Evolutionary conservation across 148 eudicot genomes (phyloP).

Genomic region (Pharnaceum exiguum): DNA sequence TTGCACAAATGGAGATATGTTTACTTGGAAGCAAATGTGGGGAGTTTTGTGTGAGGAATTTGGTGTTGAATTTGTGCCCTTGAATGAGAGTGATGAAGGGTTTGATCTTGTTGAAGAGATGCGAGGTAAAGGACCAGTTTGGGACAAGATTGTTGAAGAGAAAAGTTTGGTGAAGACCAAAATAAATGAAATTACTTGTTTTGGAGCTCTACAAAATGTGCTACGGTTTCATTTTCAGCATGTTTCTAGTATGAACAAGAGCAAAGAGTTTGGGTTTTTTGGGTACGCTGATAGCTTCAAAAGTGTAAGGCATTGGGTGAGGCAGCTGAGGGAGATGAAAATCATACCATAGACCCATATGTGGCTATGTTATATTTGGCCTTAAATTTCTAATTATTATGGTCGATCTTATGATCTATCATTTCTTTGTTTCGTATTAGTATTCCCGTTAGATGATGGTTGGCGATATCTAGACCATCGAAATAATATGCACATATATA

Average conservation of each 20-base stretch:
- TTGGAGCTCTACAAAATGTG: constrained; percentile 10
- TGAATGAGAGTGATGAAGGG: constrained; percentile 20
- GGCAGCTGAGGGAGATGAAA: constrained; percentile 28
- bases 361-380: too few species aligned
- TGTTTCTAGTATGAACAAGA: constrained; percentile 45
- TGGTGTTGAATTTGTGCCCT: constrained; percentile 27
- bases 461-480: too few species aligned
- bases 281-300: constrained; percentile 28
- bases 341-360: constrained; percentile 33
- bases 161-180: constrained; percentile 28
- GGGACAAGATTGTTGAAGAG: constrained; percentile 42
- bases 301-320: constrained; percentile 30
- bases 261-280: constrained; percentile 37
- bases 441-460: too few species aligned
- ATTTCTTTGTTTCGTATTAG: too few species aligned
- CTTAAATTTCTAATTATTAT: too few species aligned
- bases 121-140: constrained; percentile 35
- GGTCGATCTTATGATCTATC: too few species aligned
- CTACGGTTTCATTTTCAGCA: constrained; percentile 14
- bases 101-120: constrained; percentile 31
- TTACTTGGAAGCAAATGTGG: constrained; percentile 51
- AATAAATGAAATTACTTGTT: constrained; percentile 33
- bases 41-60: constrained; percentile 31
- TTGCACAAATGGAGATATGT: constrained; percentile 48
- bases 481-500: too few species aligned